A percentile compares a stretch with the other conserved stretches of the same genome.
Evolutionary conservation across 768 basidiomycete genomes (phyloP).

Genomic region (Cystobasidiopsis lactophilus): DNA sequence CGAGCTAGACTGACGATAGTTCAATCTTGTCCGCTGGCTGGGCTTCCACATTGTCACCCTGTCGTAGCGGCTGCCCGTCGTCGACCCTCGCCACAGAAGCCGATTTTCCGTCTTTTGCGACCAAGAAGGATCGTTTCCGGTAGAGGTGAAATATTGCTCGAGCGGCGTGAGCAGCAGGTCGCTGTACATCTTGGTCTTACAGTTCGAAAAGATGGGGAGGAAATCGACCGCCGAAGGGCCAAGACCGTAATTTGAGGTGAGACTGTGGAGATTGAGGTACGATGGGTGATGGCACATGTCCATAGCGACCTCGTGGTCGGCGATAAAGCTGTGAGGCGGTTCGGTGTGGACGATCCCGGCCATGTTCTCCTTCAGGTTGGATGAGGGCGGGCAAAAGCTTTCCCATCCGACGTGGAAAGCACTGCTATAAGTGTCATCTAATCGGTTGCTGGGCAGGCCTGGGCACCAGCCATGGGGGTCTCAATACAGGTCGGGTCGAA

Average conservation of each 20-base stretch:
- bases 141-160: constrained; percentile 19
- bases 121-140: constrained; percentile 21
- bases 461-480: neutral
- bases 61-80: constrained; percentile 22
- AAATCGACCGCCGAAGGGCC: constrained; percentile 18
- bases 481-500: neutral
- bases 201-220: constrained; percentile 18
- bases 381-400: constrained; percentile 11
- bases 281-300: constrained; percentile 23
- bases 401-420: constrained; percentile 17
- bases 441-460: neutral
- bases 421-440: neutral
- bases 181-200: constrained; percentile 11
- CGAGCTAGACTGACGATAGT: too few relatives aligned
- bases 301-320: constrained; percentile 18
- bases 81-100: constrained; percentile 29
- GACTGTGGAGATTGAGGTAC: constrained; percentile 4
- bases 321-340: constrained; percentile 17
- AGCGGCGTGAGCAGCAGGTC: constrained; percentile 21
- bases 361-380: constrained; percentile 6
- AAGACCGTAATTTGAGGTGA: constrained; percentile 11
- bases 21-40: constrained; percentile 8
- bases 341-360: neutral
- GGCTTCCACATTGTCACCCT: constrained; percentile 13
- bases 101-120: constrained; percentile 25